These are phyloP conservation scores for Phialocephala subalpina DNA, from an alignment of 2,329 filamentous ascomycete genomes.

Conservation along the genomic window DNA sequence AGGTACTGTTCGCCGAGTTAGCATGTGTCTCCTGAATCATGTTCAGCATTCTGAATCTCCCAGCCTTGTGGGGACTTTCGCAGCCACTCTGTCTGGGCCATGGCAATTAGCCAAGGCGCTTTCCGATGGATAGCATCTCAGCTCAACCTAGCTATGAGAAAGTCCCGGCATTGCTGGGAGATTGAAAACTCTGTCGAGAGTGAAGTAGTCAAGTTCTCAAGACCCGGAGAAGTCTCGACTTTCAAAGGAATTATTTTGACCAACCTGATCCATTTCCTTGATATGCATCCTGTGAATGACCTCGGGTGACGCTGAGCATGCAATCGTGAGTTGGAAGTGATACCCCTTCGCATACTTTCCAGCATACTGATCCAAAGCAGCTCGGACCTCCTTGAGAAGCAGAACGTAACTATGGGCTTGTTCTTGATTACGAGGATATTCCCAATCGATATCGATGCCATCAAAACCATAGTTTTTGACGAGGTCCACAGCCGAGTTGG, in stretches of 20 bases:
- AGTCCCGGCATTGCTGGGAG: too few relatives aligned
- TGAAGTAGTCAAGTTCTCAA: too few relatives aligned
- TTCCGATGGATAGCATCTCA: too few relatives aligned
- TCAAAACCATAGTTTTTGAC: conserved; percentile 34
- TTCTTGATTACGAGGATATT: conserved; percentile 28
- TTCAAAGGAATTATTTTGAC: too few relatives aligned
- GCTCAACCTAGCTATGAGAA: too few relatives aligned
- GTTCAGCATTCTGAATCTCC: too few relatives aligned
- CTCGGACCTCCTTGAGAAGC: conserved; percentile 38
- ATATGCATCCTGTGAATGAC: conserved; percentile 58
- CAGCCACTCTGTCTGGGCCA: too few relatives aligned
- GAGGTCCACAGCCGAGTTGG: conserved; percentile 25
- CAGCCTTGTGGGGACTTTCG: too few relatives aligned
- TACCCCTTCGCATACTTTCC: conserved; percentile 53
- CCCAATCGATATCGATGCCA: conserved; percentile 38
- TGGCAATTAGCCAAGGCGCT: too few relatives aligned
- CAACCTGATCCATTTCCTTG: conserved; percentile 48
- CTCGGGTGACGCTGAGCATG: conserved; percentile 55
- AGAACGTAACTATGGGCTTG: conserved; percentile 36
- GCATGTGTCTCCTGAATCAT: too few relatives aligned
- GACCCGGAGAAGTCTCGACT: too few relatives aligned
- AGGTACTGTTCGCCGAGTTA: conserved; percentile 44
- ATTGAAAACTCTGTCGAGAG: too few relatives aligned
- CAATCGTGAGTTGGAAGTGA: conserved; percentile 63
- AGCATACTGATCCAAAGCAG: conserved; percentile 58